phyloP scores from a whole-genome alignment of 2,329 filamentous ascomycete genomes.

The Hymenoscyphus scutula region DNA sequence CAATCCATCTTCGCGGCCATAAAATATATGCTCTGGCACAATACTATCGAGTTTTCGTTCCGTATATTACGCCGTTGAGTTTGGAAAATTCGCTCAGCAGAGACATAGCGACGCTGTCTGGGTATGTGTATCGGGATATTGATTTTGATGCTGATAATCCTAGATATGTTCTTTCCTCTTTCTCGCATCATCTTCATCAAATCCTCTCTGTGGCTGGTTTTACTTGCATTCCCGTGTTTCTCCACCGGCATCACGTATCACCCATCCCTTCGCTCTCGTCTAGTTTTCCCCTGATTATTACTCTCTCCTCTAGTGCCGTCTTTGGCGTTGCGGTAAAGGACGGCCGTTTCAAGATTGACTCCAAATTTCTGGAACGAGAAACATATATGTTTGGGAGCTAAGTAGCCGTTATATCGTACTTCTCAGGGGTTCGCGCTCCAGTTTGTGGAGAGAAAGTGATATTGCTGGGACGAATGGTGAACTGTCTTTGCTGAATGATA shows the following conservation, averaged over 20 bases:
- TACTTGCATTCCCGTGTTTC: too few species aligned
- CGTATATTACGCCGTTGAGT: conserved; percentile 41
- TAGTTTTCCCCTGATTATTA: too few species aligned
- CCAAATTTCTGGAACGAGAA: too few species aligned
- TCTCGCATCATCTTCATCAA: too few species aligned
- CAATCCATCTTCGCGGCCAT: conserved; percentile 48
- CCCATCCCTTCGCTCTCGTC: too few species aligned
- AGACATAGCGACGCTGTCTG: conserved; percentile 47
- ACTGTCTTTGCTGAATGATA: background rate
- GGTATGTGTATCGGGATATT: conserved; percentile 46
- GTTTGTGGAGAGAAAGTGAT: conserved; percentile 19
- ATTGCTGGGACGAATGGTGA: conserved; percentile 1
- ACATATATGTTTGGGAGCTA: too few species aligned
- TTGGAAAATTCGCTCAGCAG: conserved; percentile 47
- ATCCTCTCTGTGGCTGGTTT: too few species aligned
- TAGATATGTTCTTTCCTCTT: conserved; percentile 29
- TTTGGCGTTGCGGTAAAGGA: too few species aligned
- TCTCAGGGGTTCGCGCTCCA: conserved; percentile 21
- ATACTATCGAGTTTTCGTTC: conserved; percentile 44
- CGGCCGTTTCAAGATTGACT: too few species aligned
- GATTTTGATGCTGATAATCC: conserved; percentile 51
- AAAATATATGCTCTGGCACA: conserved; percentile 44
- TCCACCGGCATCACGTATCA: too few species aligned
- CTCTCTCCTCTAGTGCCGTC: too few species aligned
- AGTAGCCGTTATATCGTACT: too few species aligned